Conservation (phyloP, 2,329 filamentous ascomycete genomes). For the Curvularia sp. region DNA sequence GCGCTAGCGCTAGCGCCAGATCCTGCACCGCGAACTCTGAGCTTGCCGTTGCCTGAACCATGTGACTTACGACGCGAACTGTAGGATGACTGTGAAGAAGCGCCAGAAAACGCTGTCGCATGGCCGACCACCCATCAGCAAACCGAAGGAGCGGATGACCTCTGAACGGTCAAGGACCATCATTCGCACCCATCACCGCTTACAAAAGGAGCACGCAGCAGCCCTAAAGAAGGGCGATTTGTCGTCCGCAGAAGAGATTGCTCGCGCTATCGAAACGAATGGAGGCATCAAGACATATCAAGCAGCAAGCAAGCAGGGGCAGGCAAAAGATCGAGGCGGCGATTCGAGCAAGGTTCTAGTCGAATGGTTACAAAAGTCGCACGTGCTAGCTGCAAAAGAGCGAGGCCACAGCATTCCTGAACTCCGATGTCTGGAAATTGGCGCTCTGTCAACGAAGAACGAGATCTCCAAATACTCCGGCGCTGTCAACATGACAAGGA, state of each 20-base stretch:
- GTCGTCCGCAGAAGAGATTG: slow-evolving; percentile 53
- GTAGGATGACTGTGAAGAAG: slow-evolving; percentile 44
- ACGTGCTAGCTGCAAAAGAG: slow-evolving; percentile 28
- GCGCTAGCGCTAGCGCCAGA: slow-evolving; percentile 27
- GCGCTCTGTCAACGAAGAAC: slow-evolving; percentile 83
- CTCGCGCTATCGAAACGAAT: slow-evolving; percentile 60
- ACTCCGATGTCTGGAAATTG: slow-evolving; percentile 83
- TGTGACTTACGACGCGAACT: slow-evolving; percentile 8
- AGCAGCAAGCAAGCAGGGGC: slow-evolving; percentile 67
- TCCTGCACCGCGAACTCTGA: slow-evolving; percentile 24
- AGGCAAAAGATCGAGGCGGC: slow-evolving; percentile 67
- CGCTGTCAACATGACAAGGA: slow-evolving; percentile 76
- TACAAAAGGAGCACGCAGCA: slow-evolving; percentile 64
- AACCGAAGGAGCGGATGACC: slow-evolving; percentile 55
- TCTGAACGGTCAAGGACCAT: slow-evolving; percentile 65
- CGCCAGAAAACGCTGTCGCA: slow-evolving; percentile 45
- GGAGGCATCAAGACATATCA: slow-evolving; percentile 69
- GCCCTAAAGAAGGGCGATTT: slow-evolving; percentile 57
- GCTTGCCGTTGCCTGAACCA: slow-evolving; percentile 16
- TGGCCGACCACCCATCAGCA: slow-evolving; percentile 43
- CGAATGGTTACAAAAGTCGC: slow-evolving; percentile 60
- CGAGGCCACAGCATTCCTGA: slow-evolving; percentile 12
- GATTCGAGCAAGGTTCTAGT: slow-evolving; percentile 68
- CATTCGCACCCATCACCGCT: slow-evolving; percentile 66
- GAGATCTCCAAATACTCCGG: slow-evolving; percentile 74